Evolutionary conservation across 2,329 filamentous ascomycete species (phyloP).

Genomic region (Colletotrichum filicis): DNA sequence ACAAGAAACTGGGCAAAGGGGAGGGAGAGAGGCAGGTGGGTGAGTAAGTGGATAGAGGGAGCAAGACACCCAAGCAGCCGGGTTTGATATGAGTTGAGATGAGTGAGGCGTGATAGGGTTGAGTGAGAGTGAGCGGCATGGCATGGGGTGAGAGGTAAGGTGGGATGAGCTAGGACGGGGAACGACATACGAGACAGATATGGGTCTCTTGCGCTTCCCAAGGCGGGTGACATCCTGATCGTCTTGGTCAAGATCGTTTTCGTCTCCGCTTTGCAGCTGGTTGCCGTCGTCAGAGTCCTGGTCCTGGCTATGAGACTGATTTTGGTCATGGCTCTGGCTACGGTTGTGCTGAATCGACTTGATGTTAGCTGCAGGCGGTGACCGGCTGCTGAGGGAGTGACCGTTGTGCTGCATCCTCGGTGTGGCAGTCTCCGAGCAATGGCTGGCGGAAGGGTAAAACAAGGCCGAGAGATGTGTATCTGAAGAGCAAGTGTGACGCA

Average conservation of each 20-base stretch:
- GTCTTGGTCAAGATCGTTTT: constrained; percentile 56
- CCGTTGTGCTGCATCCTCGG: constrained; percentile 38
- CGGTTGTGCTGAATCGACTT: constrained; percentile 18
- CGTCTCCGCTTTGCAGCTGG: constrained; percentile 54
- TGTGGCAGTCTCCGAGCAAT: constrained; percentile 5
- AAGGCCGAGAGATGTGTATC: constrained; percentile 7
- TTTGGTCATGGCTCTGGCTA: neutral
- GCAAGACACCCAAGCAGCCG: constrained; percentile 5
- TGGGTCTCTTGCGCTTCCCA: constrained; percentile 69
- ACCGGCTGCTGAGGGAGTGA: constrained; percentile 31
- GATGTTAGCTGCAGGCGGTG: constrained; percentile 31
- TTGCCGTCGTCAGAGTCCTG: constrained; percentile 61
- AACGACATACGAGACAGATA: constrained; percentile 68
- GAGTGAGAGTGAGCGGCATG: constrained; percentile 17
- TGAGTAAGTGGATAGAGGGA: constrained; percentile 3
- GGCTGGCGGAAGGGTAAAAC: constrained; percentile 3
- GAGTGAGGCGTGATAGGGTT: constrained; percentile 29
- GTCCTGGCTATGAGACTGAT: constrained; percentile 38
- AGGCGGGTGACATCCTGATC: constrained; percentile 53
- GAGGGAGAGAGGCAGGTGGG: constrained; percentile 12
- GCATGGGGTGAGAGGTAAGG: neutral
- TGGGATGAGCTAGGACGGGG: constrained; percentile 13
- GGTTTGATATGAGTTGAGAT: neutral
- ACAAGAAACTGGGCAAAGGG: constrained; percentile 9
- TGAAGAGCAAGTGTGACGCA: constrained; percentile 2